Conservation (phyloP, 1,139 yeast species). For the Yamadazyma sp. region DNA sequence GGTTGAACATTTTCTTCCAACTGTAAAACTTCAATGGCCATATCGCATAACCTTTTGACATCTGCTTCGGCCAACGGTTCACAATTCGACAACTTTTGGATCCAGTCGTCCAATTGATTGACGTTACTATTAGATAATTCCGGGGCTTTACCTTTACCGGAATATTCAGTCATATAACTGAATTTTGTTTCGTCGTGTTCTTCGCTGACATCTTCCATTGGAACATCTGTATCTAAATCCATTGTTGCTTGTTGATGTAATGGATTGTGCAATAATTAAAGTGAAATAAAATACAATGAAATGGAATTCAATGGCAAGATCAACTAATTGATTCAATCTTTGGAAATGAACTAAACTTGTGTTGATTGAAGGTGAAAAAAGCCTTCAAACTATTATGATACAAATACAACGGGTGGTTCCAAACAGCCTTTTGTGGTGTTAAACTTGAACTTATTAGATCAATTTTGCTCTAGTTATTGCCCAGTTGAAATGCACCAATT, state of each 20-base stretch:
- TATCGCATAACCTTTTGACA: slow-evolving; percentile 76
- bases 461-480: neutral
- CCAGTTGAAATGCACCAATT: neutral
- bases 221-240: slow-evolving; percentile 70
- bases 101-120: slow-evolving; percentile 84
- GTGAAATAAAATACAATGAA: slow-evolving; percentile 1
- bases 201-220: slow-evolving; percentile 69
- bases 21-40: slow-evolving; percentile 90
- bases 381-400: neutral
- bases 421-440: too few species aligned
- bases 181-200: slow-evolving; percentile 29
- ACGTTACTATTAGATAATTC: slow-evolving; percentile 38
- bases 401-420: neutral
- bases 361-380: neutral
- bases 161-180: slow-evolving; percentile 9
- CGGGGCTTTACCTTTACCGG: slow-evolving; percentile 12
- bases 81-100: slow-evolving; percentile 73
- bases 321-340: too few species aligned
- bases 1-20: slow-evolving; percentile 93
- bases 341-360: neutral
- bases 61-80: slow-evolving; percentile 83
- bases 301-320: slow-evolving; percentile 2
- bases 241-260: slow-evolving; percentile 22
- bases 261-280: neutral
- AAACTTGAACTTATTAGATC: neutral